Base-by-base conservation (phyloP, 2,329 filamentous ascomycete genomes). In the Claviceps arundinis region DNA sequence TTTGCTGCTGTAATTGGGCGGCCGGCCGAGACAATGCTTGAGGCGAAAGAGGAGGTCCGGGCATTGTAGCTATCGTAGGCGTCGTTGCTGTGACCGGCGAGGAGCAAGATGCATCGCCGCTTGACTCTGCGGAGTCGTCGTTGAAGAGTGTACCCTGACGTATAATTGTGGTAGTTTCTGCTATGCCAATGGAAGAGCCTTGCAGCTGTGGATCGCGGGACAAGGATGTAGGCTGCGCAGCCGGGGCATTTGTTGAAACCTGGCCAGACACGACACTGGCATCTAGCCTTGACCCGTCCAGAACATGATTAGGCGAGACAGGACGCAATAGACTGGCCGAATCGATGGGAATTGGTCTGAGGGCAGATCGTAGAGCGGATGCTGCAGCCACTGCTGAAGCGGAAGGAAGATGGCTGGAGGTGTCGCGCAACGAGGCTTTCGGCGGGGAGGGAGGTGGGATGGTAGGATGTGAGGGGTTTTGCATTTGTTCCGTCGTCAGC, bases 131-230 rank as follows among this genome's bases (percentile, higher is more conserved):
- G 57, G 76, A 74, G 30, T 71, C 64, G 52, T 83, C 80, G 56
- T 78, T 73, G 60, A 84, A 84, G 44, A 83, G 76, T 46, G 82
- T 70, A 54, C 80, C 80, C 59, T 80, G 77, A 40, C 80, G 72
- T 52, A 78, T 66, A 34, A 66, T 68, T 51, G 73, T 69, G 13
- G 62, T 69, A 14, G 62, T 64, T 16, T 60, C 62, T 24, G 61
- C 63, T 38, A 65, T 61, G 44, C 62, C 59, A 52, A 60, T 57
- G 17, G 65, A 65, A 19, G 65, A 68, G 52, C 59, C 63, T 50
- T 67, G 65, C 49, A 65, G 65, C 16, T 50, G 48, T 6, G 64
- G 34, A 55, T 59, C 59, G 37, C 60, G 60, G 50, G 58, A 57
- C 50, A 61, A 49, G 45, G 59, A 52, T 47, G 47, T 37, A n/a